Percentiles rank a stretch among this genome's conserved stretches.
Conservation (phyloP, 129 eudicot genomes). For the Arctium minus region DNA sequence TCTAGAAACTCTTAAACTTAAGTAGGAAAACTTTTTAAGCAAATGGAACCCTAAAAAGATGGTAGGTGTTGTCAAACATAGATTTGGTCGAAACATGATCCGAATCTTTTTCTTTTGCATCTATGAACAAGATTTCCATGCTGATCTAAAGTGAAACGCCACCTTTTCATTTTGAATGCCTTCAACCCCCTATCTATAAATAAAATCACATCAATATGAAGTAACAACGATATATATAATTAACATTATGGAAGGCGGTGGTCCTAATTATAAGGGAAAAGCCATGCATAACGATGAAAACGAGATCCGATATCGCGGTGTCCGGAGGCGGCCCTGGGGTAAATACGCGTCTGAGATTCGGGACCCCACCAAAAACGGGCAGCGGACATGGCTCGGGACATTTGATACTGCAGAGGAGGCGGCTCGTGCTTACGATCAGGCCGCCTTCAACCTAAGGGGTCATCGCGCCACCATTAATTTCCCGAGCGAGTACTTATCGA, state of each 20-base stretch:
- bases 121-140: neutral
- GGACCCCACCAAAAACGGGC: slow-evolving; percentile 72
- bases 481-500: slow-evolving; percentile 66
- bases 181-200: slow-evolving; percentile 23
- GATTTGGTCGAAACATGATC: slow-evolving; percentile 29
- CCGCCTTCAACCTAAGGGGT: slow-evolving; percentile 68
- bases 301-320: slow-evolving; percentile 71
- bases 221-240: neutral
- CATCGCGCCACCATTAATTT: slow-evolving; percentile 82
- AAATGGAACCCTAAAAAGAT: slow-evolving; percentile 14
- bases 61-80: slow-evolving; percentile 1
- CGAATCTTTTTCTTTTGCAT: neutral
- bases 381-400: slow-evolving; percentile 83
- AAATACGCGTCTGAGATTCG: slow-evolving; percentile 89
- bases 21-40: neutral
- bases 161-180: slow-evolving; percentile 5
- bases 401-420: slow-evolving; percentile 81
- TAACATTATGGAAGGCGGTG: slow-evolving; percentile 34
- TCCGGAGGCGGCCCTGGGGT: slow-evolving; percentile 85
- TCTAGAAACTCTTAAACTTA: neutral
- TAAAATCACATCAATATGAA: slow-evolving; percentile 1
- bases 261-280: slow-evolving; percentile 33
- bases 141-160: slow-evolving; percentile 6
- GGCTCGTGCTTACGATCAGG: slow-evolving; percentile 74
- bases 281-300: slow-evolving; percentile 35